phyloP scores from a whole-genome alignment of 2,329 filamentous ascomycete species.

The Aureobasidium sp. region DNA sequence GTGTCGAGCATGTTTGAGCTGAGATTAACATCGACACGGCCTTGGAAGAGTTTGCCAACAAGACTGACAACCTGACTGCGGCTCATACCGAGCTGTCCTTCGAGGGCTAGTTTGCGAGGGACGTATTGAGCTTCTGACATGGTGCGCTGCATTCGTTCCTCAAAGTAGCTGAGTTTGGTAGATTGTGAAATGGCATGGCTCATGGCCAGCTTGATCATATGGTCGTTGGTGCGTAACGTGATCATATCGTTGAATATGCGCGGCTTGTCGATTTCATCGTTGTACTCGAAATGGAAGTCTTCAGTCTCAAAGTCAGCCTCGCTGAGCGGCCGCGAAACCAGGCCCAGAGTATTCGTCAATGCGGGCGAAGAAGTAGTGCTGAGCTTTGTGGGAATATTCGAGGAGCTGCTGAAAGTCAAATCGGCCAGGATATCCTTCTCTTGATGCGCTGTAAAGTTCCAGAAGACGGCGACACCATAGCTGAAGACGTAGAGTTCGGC shows the following conservation, averaged over 20 bases:
- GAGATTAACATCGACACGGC: conserved; percentile 91
- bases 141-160: conserved; percentile 89
- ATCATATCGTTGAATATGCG: conserved; percentile 99
- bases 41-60: conserved; percentile 83
- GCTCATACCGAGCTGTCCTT: conserved; percentile 85
- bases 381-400: conserved; percentile 31
- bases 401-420: conserved; percentile 74
- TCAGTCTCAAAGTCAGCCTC: conserved; percentile 95
- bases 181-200: conserved; percentile 96
- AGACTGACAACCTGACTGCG: conserved; percentile 88
- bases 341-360: conserved; percentile 42
- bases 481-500: conserved; percentile 97
- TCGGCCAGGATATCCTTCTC: conserved; percentile 96
- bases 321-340: conserved; percentile 72
- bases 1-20: conserved; percentile 95
- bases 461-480: conserved; percentile 96
- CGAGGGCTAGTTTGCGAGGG: conserved; percentile 79
- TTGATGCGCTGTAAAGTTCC: conserved; percentile 95
- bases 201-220: conserved; percentile 98
- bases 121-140: conserved; percentile 92
- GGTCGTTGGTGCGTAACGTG: conserved; percentile 84
- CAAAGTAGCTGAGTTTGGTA: conserved; percentile 92
- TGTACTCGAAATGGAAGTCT: conserved; percentile 98
- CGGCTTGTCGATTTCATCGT: conserved; percentile 72
- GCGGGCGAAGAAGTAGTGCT: conserved; percentile 19